Conservation (phyloP, 352 stramenopile species). For the Saprolegnia parasitica region DNA sequence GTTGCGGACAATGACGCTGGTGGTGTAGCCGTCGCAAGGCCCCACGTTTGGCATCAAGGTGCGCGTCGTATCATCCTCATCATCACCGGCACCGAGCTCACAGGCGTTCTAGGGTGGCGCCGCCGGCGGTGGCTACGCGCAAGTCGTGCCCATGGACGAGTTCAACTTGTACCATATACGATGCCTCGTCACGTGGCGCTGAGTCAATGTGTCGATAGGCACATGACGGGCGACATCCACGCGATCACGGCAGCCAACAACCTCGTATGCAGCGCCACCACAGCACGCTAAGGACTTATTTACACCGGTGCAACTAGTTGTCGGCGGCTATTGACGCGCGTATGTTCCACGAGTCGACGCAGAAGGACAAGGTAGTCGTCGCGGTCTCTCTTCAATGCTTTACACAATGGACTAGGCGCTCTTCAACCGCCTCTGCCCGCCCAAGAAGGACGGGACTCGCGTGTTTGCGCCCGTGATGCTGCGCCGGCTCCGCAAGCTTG, state of each 20-base stretch:
- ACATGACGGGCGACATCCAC: conserved; percentile 85
- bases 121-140: conserved; percentile 88
- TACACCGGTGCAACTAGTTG: neutral
- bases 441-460: conserved; percentile 69
- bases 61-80: too few species aligned
- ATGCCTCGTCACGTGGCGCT: too few species aligned
- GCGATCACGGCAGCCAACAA: conserved; percentile 59
- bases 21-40: conserved; percentile 84
- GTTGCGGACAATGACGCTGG: conserved; percentile 40
- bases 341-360: conserved; percentile 95
- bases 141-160: conserved; percentile 95
- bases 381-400: neutral
- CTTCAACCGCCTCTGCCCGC: conserved; percentile 79
- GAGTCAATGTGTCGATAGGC: conserved; percentile 82
- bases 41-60: conserved; percentile 99
- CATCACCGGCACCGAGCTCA: too few species aligned
- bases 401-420: conserved; percentile 36
- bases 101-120: conserved; percentile 40
- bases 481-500: conserved; percentile 73
- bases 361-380: conserved; percentile 50
- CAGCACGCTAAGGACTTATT: neutral
- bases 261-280: neutral
- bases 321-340: conserved; percentile 93
- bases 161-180: conserved; percentile 94
- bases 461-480: conserved; percentile 70